These are phyloP conservation scores for Thielaviopsis populi DNA, from an alignment of 2,329 filamentous ascomycete genomes.

Conservation along the genomic window DNA sequence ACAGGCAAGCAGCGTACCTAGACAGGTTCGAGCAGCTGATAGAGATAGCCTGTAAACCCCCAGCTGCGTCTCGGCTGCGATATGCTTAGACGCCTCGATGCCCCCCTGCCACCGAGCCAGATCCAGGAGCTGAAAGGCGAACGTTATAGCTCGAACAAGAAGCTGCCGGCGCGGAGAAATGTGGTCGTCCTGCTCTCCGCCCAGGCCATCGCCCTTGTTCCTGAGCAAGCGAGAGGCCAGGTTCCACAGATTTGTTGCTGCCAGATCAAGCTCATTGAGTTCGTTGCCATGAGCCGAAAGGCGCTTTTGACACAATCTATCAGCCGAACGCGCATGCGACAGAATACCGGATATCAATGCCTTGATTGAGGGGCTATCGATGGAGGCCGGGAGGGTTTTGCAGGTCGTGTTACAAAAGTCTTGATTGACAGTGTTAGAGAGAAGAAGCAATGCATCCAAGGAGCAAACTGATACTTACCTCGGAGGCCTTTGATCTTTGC, in stretches of 20 bases:
- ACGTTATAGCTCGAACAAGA: conserved; percentile 30
- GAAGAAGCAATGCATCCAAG: background rate
- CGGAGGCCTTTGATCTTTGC: conserved; percentile 4
- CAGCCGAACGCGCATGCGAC: conserved; percentile 21
- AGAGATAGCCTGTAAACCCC: conserved; percentile 53
- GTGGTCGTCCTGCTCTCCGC: conserved; percentile 18
- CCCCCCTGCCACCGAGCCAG: conserved; percentile 29
- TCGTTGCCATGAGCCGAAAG: background rate
- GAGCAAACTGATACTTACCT: background rate
- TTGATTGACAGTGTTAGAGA: conserved; percentile 4
- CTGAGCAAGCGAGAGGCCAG: conserved; percentile 39
- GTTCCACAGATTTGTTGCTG: conserved; percentile 53
- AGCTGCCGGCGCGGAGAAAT: conserved; percentile 21
- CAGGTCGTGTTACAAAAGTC: conserved; percentile 14
- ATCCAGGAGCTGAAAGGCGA: conserved; percentile 56
- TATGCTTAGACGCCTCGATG: conserved; percentile 20
- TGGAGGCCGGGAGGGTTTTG: conserved; percentile 16
- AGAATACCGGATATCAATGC: conserved; percentile 23
- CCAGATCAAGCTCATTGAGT: conserved; percentile 35
- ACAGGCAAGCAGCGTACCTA: conserved; percentile 32
- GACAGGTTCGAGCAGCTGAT: conserved; percentile 47
- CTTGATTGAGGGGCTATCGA: conserved; percentile 18
- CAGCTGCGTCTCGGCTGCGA: conserved; percentile 27
- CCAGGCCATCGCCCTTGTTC: conserved; percentile 36
- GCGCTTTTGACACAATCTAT: conserved; percentile 13